A percentile compares a stretch with the other conserved stretches of the same genome.
phyloP scores from a whole-genome alignment of 1,284 basidiomycete species.

The Laetiporus sulphureus region DNA sequence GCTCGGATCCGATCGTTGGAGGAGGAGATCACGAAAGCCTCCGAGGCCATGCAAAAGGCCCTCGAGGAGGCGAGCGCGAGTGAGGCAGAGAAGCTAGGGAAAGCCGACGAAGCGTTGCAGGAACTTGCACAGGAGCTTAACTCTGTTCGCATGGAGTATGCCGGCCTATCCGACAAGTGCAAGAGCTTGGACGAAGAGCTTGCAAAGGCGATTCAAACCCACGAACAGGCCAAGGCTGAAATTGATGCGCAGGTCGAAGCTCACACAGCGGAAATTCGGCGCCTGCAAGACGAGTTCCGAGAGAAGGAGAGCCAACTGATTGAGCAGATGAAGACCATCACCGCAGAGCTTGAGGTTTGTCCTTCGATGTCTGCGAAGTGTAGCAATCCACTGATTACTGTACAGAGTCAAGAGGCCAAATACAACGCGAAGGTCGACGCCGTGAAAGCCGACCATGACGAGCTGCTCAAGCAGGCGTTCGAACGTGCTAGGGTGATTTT shows the following conservation, averaged over 20 bases:
- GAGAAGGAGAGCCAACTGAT: conserved; percentile 49
- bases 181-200: conserved; percentile 42
- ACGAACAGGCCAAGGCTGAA: conserved; percentile 39
- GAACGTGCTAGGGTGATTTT: conserved; percentile 64
- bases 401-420: conserved; percentile 59
- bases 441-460: conserved; percentile 63
- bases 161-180: conserved; percentile 37
- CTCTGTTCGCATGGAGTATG: conserved; percentile 38
- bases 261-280: conserved; percentile 39
- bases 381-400: conserved; percentile 1
- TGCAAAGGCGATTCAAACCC: conserved; percentile 33
- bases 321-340: conserved; percentile 51
- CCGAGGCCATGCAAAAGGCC: conserved; percentile 42
- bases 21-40: conserved; percentile 39
- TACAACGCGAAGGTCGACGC: conserved; percentile 61
- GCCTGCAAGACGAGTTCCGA: conserved; percentile 39
- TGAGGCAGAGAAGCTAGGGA: conserved; percentile 38
- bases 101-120: conserved; percentile 34
- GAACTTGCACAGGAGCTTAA: conserved; percentile 43
- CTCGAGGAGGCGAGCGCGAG: conserved; percentile 46
- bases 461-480: conserved; percentile 61
- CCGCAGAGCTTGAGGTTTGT: conserved; percentile 57
- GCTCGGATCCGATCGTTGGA: conserved; percentile 47
- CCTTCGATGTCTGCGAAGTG: not conserved
- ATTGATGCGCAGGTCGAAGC: conserved; percentile 23